Evolutionary conservation across 2,329 filamentous ascomycete genomes (phyloP), one percentile per base, ranked within the genome.

Genomic region (Penicillium sp.): DNA sequence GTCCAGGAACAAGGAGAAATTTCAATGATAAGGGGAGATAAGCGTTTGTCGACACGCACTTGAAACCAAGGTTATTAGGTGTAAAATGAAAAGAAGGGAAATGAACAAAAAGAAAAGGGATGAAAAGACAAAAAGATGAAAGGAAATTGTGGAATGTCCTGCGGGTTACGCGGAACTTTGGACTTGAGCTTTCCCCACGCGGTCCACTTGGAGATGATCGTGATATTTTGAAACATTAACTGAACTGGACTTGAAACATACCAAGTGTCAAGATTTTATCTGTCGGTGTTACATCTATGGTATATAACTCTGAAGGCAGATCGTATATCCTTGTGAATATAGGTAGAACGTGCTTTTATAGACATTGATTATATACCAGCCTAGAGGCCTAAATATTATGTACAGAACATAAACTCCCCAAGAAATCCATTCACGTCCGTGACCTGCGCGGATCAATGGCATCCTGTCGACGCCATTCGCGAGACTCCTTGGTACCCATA

Each of bases 401-500:
- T 67, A 69, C 61, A 64, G 31, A 46, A 46, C 31, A 35, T 14
- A 51, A 53, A 11, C 16, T 9, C 22, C 5, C 29, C 22, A 26
- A 43, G 38, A 35, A 24, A 40, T 38, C 8, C 37, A 24, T 53
- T 74, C 66, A 78, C 57, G 65, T 75, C 73, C 85, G 85, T 58
- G 87, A 84, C 62, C 88, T 82, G 68, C 92, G 84, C 43, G 92
- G 92, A 79, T 96, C 89, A 61, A 85, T 78, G 5, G 93, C 92
- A 73, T 97, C 92, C 48, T 85, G 81, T 69, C 84, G 86, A 72
- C 92, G 85, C 75, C 88, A 92, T 64, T 96, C 91, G 58, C 94
- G 84, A 71, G 92, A 85, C 80, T 97, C 93, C 77, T 92, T 96
- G 5, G 93, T 97, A 3, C 92, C 90, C 72, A 97, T 73, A 68